Base-by-base conservation (phyloP, 192 early-diverging fungal genomes). In the Mortierella hygrophila region DNA sequence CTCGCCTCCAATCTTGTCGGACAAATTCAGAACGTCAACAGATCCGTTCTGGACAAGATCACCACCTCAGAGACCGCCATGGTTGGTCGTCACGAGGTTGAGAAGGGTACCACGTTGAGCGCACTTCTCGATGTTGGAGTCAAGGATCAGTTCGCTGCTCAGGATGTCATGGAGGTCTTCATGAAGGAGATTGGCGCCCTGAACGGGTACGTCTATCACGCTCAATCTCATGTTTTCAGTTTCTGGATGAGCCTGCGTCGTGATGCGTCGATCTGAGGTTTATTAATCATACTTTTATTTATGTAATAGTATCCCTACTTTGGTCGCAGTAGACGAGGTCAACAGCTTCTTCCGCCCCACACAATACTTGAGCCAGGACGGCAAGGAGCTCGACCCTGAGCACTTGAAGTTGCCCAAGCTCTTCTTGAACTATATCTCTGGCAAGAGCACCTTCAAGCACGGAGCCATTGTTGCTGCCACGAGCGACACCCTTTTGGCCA, bases 271-370 rank as follows among this genome's bases (percentile, higher is more conserved):
- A 71, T n/a, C 4, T 26, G 10, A 40, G 11, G 38, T 18, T 13
- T 16, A 40, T 21, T 42, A 42, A 40, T 42, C 35, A 11, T 20
- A n/a, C 9, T 40, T 46, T n/a, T 13, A 35, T 65, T 44, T 70
- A 23, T 21, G 18, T 23, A 46, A 54, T 75, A 88, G 90, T 29
- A 88, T 83, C 49, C 91, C 91, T 29, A 80, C 90, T 35, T 72
- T 92, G 26, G 72, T 93, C 41, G 92, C 91, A 55, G 78, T 93
- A 55, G 92, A 93, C 72, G 89, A 87, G 78, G 32, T 93, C 73
- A 90, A 91, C 81, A 83, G 79, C 26, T 88, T 93, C 44, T 92
- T 89, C 82, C 81, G 82, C 54, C 81, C 75, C 16, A 90, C 92
- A 74, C 74, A 88, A 46, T 93, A 92, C 68, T 37, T 77, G 65